Evolutionary conservation across 371 early-diverging fungal genomes (phyloP).

Genomic region (Rhizomucor miehei): DNA sequence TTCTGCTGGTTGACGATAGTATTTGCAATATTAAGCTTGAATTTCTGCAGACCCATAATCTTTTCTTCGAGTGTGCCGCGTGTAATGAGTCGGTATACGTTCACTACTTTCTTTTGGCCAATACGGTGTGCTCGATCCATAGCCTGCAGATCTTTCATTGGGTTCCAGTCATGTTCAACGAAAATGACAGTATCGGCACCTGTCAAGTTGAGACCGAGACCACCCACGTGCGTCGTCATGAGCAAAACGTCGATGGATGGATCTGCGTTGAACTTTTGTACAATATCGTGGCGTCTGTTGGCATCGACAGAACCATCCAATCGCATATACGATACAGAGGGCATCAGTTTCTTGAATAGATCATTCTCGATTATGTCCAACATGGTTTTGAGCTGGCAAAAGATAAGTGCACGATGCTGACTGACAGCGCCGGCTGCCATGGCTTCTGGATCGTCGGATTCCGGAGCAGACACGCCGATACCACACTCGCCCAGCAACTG

Average conservation of each 20-base stretch:
- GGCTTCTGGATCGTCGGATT: slow-evolving; percentile 46
- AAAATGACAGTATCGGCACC: slow-evolving; percentile 99
- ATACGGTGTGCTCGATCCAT: slow-evolving; percentile 98
- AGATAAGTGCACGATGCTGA: slow-evolving; percentile 95
- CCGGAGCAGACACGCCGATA: slow-evolving; percentile 69
- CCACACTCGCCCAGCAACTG: slow-evolving; percentile 92
- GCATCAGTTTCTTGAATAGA: slow-evolving; percentile 80
- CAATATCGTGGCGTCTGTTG: slow-evolving; percentile 84
- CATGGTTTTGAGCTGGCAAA: slow-evolving; percentile 97
- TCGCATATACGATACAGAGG: slow-evolving; percentile 89
- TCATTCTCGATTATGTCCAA: slow-evolving; percentile 95
- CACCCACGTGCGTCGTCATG: slow-evolving; percentile 98
- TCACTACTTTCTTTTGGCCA: slow-evolving; percentile 98
- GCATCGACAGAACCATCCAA: slow-evolving; percentile 95
- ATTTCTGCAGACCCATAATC: slow-evolving; percentile 98
- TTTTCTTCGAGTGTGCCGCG: slow-evolving; percentile 94
- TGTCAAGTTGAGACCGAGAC: slow-evolving; percentile 98
- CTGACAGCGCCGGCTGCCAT: slow-evolving; percentile 67
- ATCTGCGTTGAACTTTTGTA: slow-evolving; percentile 93
- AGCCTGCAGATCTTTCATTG: slow-evolving; percentile 95
- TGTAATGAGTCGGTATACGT: slow-evolving; percentile 91
- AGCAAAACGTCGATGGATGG: slow-evolving; percentile 95
- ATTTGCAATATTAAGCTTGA: slow-evolving; percentile 99
- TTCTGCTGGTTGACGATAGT: slow-evolving; percentile 98
- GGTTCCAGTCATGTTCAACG: slow-evolving; percentile 99